Percentiles rank a stretch among this genome's conserved stretches.
phyloP scores from a whole-genome alignment of 768 basidiomycete species.

The Filobasidium floriforme region DNA sequence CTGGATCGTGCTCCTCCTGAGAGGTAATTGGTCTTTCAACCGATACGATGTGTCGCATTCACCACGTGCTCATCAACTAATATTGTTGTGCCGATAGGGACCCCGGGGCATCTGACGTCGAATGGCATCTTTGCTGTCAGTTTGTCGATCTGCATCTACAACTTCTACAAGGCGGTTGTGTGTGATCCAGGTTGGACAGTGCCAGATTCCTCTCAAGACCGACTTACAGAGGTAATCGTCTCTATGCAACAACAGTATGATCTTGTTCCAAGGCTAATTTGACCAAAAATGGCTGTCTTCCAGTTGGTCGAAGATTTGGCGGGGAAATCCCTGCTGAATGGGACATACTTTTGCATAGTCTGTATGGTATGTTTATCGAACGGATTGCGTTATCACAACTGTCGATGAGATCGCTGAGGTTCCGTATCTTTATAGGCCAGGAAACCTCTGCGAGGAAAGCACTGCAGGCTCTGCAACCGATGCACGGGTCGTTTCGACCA shows the following conservation, averaged over 20 bases:
- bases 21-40: constrained; percentile 47
- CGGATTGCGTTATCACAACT: not conserved
- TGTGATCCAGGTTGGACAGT: constrained; percentile 86
- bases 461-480: constrained; percentile 83
- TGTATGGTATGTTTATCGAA: constrained; percentile 65
- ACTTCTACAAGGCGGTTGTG: constrained; percentile 81
- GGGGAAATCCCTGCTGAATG: constrained; percentile 77
- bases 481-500: constrained; percentile 89
- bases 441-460: constrained; percentile 87
- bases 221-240: not conserved
- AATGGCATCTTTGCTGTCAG: constrained; percentile 69
- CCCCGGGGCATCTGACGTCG: constrained; percentile 64
- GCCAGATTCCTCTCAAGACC: not conserved
- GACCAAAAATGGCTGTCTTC: not conserved
- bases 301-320: constrained; percentile 87
- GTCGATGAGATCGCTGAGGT: too few relatives aligned
- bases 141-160: constrained; percentile 68
- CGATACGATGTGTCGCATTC: not conserved
- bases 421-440: constrained; percentile 52
- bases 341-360: constrained; percentile 90
- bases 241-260: not conserved
- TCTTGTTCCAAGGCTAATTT: not conserved
- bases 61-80: not conserved
- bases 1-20: constrained; percentile 70
- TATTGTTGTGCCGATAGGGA: constrained; percentile 50